Percentiles rank a stretch among this genome's conserved stretches.
These are phyloP conservation scores for Rhodotorula paludigena DNA, from an alignment of 768 basidiomycete species.

Conservation along the genomic window DNA sequence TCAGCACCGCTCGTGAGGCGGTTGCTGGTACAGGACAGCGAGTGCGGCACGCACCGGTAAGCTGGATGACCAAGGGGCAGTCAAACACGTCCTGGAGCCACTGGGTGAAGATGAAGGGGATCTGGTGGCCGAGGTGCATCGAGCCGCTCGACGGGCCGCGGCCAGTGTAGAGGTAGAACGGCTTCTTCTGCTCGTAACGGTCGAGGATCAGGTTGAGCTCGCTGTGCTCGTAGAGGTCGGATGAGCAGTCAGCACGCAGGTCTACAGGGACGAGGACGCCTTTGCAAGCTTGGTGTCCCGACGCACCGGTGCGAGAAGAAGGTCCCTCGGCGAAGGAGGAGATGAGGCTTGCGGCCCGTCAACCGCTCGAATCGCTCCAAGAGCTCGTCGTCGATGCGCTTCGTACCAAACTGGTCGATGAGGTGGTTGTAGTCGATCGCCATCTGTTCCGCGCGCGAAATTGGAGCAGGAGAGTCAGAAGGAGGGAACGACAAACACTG, in stretches of 20 bases:
- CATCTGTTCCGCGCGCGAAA: conserved; percentile 42
- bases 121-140: conserved; percentile 96
- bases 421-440: conserved; percentile 97
- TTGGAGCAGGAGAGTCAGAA: neutral
- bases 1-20: too few relatives aligned
- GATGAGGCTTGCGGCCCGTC: conserved; percentile 81
- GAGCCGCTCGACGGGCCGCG: conserved; percentile 93
- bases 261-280: neutral
- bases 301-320: conserved; percentile 95
- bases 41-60: conserved; percentile 63
- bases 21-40: too few relatives aligned
- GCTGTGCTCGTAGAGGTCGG: conserved; percentile 52
- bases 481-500: neutral
- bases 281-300: neutral
- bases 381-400: conserved; percentile 66
- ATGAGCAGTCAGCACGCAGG: too few relatives aligned
- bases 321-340: conserved; percentile 80
- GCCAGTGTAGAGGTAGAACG: conserved; percentile 96
- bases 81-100: conserved; percentile 97
- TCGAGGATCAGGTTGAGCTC: conserved; percentile 91
- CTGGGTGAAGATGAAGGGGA: conserved; percentile 97
- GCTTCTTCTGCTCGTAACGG: conserved; percentile 92
- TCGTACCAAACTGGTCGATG: conserved; percentile 87
- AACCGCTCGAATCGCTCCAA: conserved; percentile 83
- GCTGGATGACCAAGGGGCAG: conserved; percentile 87